Evolutionary conservation across 1,284 basidiomycete genomes (phyloP), one percentile per base, ranked within the genome.

Genomic region (Ustilago sp.): DNA sequence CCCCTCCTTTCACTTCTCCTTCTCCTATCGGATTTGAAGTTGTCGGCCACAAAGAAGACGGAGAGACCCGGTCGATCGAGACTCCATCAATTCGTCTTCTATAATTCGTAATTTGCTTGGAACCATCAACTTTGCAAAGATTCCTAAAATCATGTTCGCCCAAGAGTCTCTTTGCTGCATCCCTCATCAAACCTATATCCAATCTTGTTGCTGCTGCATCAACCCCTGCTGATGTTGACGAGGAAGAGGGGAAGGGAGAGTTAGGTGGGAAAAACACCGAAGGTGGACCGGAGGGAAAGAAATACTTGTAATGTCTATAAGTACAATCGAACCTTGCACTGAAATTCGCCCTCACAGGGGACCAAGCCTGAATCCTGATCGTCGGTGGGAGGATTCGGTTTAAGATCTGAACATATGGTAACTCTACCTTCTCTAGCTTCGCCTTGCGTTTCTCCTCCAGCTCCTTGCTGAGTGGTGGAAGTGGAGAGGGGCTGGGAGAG

Each of bases 71-170:
- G 36, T 87, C 86, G 66, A 95, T 91, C 28, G 90, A 89, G 0
- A 92, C 92, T 0, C 88, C 89, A 56, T 91, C 82, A 63, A 96
- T 91, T 32, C 88, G 88, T 47, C 94, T 88, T 15, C 87, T 88
- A 86, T 93, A 95, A 68, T 90, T 90, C 28, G 92, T 91, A 75
- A 98, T 93, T 87, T 98, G 96, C 86, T 99, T 99, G 67, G 90
- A 90, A 0, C 94, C 90, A 86, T 99, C 96, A n/a, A 98, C 87
- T 86, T 95, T 96, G 89, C 94, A 98, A 52, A 98, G 89, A 84
- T 99, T 98, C 7, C 95, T 90, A 84, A 98, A 98, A 87, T 99
- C 97, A 87, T 98, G 94, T 76, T 93, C 92, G 50, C 96, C 97
- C 12, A 95, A 85, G 38, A 99, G 88, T 1, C 89, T 87, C 1